Conservation (phyloP, 345 rosid species). For the Cardamine resedifolia region DNA sequence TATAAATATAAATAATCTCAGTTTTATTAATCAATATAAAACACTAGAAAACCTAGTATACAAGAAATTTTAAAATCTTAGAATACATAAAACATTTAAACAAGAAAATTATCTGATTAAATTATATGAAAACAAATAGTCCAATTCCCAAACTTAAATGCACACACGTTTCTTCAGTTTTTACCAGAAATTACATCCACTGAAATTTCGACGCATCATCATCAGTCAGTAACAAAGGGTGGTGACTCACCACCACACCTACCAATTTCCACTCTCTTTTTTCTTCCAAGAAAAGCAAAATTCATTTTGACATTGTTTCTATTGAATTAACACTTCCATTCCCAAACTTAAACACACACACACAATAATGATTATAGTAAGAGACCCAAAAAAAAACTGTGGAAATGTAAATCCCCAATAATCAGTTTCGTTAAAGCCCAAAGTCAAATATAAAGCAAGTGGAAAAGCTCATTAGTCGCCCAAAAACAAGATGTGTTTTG, state of each 20-base stretch:
- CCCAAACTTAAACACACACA: not conserved
- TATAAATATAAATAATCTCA: too few relatives aligned
- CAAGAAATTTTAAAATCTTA: too few relatives aligned
- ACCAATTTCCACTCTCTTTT: not conserved
- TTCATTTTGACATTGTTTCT: not conserved
- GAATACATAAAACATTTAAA: not conserved
- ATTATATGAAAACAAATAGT: not conserved
- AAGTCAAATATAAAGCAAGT: not conserved
- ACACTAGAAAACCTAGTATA: too few relatives aligned
- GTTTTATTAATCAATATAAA: too few relatives aligned
- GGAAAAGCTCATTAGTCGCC: not conserved
- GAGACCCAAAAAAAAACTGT: not conserved
- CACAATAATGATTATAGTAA: not conserved
- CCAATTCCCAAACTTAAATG: not conserved
- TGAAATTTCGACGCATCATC: constrained; percentile 10
- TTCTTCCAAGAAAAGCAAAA: not conserved
- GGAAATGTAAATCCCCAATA: not conserved
- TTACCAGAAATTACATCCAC: not conserved
- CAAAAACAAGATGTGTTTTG: not conserved
- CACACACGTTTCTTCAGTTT: not conserved
- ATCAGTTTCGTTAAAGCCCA: not conserved
- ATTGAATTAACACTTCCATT: not conserved
- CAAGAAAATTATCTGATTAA: not conserved
- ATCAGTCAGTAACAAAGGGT: too few relatives aligned
- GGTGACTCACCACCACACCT: constrained; percentile 16